Percentiles rank a stretch among this genome's conserved stretches.
phyloP scores from a whole-genome alignment of 106 monocot genomes.

The Platanthera guangdongensis region DNA sequence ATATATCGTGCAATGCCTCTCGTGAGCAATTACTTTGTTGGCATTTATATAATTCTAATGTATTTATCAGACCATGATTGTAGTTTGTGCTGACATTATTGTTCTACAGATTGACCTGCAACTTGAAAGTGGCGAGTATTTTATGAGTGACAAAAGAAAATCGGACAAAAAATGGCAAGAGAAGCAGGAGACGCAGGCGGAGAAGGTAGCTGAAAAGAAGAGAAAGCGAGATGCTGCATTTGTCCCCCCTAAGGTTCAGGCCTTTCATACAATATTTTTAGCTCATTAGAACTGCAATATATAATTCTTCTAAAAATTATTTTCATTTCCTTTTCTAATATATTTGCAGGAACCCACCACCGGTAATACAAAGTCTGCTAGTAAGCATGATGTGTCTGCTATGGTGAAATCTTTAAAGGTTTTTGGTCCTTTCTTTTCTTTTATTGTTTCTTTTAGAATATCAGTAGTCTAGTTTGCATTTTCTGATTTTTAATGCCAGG shows the following conservation, averaged over 20 bases:
- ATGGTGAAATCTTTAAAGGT: slow-evolving; percentile 75
- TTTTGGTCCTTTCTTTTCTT: not conserved
- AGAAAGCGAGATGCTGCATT: slow-evolving; percentile 91
- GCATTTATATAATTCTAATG: not conserved
- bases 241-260: slow-evolving; percentile 73
- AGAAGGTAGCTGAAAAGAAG: slow-evolving; percentile 78
- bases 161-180: slow-evolving; percentile 80
- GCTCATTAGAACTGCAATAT: not conserved
- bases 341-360: slow-evolving; percentile 28
- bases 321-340: not conserved
- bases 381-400: slow-evolving; percentile 32
- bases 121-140: slow-evolving; percentile 93
- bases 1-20: too few relatives aligned
- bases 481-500: not conserved
- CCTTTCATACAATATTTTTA: not conserved
- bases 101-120: slow-evolving; percentile 66
- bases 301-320: not conserved
- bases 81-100: not conserved
- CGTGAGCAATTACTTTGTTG: not conserved
- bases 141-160: slow-evolving; percentile 86
- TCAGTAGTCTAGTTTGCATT: not conserved
- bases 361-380: slow-evolving; percentile 25
- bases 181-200: slow-evolving; percentile 83
- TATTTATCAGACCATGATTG: not conserved
- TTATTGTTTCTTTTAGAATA: not conserved